Base-by-base conservation (phyloP, 495 filamentous ascomycete genomes). In the Talaromyces nanjingensis region DNA sequence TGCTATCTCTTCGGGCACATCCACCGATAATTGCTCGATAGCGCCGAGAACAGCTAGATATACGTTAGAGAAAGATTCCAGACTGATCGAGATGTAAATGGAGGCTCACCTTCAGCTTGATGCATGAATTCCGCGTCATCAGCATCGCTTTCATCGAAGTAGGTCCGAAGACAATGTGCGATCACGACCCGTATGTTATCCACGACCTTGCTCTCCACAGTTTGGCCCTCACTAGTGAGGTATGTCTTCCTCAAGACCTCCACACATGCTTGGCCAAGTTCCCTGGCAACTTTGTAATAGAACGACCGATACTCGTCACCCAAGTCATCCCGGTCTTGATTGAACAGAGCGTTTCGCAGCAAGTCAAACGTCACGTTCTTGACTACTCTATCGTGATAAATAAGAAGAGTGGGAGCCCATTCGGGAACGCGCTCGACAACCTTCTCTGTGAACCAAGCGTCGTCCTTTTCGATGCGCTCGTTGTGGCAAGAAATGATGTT, bases 361-460 rank as follows among this genome's bases (percentile, higher is more conserved):
- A 89, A 74, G 4, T 76, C 75, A 58, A 87, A 79, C 1, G 86
- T 84, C 31, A 76, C 75, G 16, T 74, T 71, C 24, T 84, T 83
- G 25, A 90, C 79, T 3, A 69, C 63, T 12, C 73, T 72, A 47
- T 91, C 87, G 18, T 74, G 80, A 66, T 87, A 89, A 53, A 83
- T 83, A 20, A 92, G 78, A 27, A 94, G 69, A 2, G 85, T 81
- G 7, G 91, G 90, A 1, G 79, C 86, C 87, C 89, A 92, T 37
- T 81, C 73, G 0, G 83, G 79, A 11, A 91, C 72, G 18, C 75
- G 78, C 7, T 84, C 77, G n/a, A 87, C 74, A 11, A 84, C 78
- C 37, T 75, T 69, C 25, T 68, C 70, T 56, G 68, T 67, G 55
- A 85, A 81, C 65, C 76, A 75, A 6, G 66, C 57, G 14, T 68